Base-by-base conservation (phyloP, 495 filamentous ascomycete species). In the Xeromyces bisporus region DNA sequence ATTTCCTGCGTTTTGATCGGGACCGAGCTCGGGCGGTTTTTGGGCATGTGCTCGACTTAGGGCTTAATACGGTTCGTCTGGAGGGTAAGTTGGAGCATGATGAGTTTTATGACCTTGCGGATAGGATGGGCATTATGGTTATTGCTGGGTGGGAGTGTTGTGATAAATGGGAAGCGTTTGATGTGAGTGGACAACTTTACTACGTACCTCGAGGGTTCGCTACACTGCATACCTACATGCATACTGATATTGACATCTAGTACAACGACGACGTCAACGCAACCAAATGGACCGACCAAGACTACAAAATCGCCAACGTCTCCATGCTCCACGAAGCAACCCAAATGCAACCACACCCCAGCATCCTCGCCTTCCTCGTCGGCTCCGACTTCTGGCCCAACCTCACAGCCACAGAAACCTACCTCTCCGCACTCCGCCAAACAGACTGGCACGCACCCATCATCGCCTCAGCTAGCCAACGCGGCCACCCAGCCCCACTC, bases 101-200 rank as follows among this genome's bases (percentile, higher is more conserved):
- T 0, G 57, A 66, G 32, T 43, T 77, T 0, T 77, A 71, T 40
- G 48, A 67, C 0, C 48, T 73, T 1, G 69, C 71, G 3, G 68
- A 75, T 39, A 48, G 52, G 1, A 48, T 73, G 31, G 73, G 73
- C 0, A 31, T 78, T 6, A 73, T 78, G 71, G 43, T 78, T 3
- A 43, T 78, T 27, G 44, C 69, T 0, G 73, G 73, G 0, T 78
- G 72, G 72, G 72, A 77, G 32, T 78, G 73, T 40, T 78, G 73
- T 36, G 66, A 76, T 33, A 77, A 76, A 41, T 76, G 72, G 73
- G 72, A 77, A 36, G 69, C 57, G 0, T 77, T 71, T 72, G 46
- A 48, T 14, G 56, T 56, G 39, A 36, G 46, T 23, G 8, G 14
- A 4, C 17, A 3, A 10, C 8, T 31, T 14, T 15, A 6, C 28